Conservation (phyloP, 768 basidiomycete species). For the Hypholoma fasciculare region DNA sequence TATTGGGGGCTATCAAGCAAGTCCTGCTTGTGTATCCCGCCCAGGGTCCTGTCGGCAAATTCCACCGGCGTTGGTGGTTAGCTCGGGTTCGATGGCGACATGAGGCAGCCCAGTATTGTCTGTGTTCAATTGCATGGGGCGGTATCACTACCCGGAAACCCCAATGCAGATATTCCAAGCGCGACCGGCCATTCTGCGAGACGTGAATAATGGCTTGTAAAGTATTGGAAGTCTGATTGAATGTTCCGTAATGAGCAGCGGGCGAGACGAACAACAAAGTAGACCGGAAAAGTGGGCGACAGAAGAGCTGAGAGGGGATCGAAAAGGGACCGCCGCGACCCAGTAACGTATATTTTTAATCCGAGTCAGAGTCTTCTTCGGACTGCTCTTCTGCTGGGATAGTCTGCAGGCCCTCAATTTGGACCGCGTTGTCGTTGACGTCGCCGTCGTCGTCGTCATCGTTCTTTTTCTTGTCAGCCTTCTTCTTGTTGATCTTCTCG, state of each 20-base stretch:
- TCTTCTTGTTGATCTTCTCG: conserved; percentile 78
- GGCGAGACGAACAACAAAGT: not conserved
- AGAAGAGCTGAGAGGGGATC: not conserved
- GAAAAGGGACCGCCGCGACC: not conserved
- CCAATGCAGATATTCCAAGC: too few species aligned
- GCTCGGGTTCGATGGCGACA: too few species aligned
- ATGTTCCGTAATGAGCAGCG: too few species aligned
- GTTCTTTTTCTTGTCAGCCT: conserved; percentile 55
- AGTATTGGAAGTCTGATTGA: too few species aligned
- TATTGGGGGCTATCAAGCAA: not conserved
- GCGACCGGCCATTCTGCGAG: too few species aligned
- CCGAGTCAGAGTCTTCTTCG: conserved; percentile 23
- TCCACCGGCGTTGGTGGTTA: too few species aligned
- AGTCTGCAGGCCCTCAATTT: conserved; percentile 60
- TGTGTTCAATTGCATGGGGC: too few species aligned
- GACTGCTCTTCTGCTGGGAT: conserved; percentile 33
- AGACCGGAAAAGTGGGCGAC: not conserved
- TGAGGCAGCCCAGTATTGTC: too few species aligned
- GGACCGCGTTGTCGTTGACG: conserved; percentile 37
- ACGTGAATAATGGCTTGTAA: too few species aligned
- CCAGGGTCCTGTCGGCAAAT: too few species aligned
- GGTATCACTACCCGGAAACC: too few species aligned
- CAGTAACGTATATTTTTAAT: conserved; percentile 7
- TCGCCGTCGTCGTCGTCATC: conserved; percentile 38
- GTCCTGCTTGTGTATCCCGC: not conserved